Evolutionary conservation across 805 yeast genomes (phyloP).

Genomic region (Candida andamanensis): DNA sequence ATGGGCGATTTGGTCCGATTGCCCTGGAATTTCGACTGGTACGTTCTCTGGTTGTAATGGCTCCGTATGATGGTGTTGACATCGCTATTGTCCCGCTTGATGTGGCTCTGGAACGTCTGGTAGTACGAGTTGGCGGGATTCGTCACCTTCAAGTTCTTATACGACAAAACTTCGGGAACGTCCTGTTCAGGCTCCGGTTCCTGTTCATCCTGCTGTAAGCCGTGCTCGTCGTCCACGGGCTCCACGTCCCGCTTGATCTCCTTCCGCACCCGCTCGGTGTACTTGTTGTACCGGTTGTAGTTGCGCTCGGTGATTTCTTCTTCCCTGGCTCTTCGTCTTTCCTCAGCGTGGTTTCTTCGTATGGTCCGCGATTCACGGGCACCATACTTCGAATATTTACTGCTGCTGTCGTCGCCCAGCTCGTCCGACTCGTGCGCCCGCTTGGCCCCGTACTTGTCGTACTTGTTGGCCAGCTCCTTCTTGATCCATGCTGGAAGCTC

Average conservation of each 20-base stretch:
- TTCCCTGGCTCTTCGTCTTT: constrained; percentile 2
- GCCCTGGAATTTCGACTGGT: constrained; percentile 53
- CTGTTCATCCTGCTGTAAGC: background rate
- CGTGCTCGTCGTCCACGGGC: constrained; percentile 4
- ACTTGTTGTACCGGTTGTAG: constrained; percentile 3
- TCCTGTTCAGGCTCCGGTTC: constrained; percentile 3
- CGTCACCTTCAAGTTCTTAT: constrained; percentile 18
- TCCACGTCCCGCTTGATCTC: background rate
- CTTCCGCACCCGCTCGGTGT: constrained; percentile 7
- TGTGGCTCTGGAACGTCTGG: constrained; percentile 35
- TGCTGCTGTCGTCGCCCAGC: constrained; percentile 3
- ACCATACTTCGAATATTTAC: constrained; percentile 16
- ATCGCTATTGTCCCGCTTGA: constrained; percentile 29
- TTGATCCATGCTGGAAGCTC: constrained; percentile 39
- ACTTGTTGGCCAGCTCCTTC: constrained; percentile 21
- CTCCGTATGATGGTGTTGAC: constrained; percentile 68
- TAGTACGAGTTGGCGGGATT: constrained; percentile 22
- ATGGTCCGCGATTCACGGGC: constrained; percentile 5
- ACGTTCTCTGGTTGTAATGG: constrained; percentile 84
- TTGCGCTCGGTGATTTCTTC: constrained; percentile 1
- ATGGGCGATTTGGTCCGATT: constrained; percentile 76
- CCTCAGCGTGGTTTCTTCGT: constrained; percentile 2
- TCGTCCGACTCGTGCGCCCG: constrained; percentile 1
- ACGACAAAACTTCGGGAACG: constrained; percentile 12
- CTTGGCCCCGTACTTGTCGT: constrained; percentile 36